These are phyloP conservation scores for Mycena belliarum DNA, from an alignment of 768 basidiomycete genomes.

Conservation along the genomic window DNA sequence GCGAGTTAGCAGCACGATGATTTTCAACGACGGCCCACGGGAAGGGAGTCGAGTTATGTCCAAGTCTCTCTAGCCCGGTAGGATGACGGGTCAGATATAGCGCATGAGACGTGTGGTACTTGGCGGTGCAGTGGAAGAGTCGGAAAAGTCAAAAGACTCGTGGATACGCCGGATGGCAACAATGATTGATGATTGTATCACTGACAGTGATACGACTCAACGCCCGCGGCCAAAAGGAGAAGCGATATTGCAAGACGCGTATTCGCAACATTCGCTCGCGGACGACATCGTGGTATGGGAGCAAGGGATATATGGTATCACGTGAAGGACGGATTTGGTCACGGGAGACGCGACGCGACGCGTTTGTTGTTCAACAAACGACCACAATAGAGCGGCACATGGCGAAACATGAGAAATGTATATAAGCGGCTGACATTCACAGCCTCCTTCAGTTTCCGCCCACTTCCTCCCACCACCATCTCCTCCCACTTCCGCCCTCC, in stretches of 20 bases:
- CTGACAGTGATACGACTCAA: neutral
- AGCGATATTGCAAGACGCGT: neutral
- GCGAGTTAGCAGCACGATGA: no score
- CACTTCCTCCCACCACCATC: no score
- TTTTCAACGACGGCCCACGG: no score
- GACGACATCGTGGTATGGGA: neutral
- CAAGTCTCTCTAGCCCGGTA: no score
- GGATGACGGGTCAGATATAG: neutral
- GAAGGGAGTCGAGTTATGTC: no score
- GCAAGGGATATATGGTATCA: neutral
- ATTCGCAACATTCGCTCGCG: neutral
- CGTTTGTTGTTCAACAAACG: neutral
- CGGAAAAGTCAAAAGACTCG: no score
- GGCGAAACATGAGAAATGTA: neutral
- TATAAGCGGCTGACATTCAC: neutral
- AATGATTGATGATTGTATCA: neutral
- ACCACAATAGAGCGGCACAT: neutral
- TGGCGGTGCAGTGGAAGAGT: no score
- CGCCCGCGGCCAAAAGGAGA: constrained; percentile 11
- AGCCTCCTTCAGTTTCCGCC: neutral
- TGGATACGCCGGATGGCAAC: neutral
- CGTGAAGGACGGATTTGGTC: neutral
- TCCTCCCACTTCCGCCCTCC: neutral
- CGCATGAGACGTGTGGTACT: no score
- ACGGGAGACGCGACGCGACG: neutral